Conservation (phyloP, 331 rosid species). For the Rosa hybrid region DNA sequence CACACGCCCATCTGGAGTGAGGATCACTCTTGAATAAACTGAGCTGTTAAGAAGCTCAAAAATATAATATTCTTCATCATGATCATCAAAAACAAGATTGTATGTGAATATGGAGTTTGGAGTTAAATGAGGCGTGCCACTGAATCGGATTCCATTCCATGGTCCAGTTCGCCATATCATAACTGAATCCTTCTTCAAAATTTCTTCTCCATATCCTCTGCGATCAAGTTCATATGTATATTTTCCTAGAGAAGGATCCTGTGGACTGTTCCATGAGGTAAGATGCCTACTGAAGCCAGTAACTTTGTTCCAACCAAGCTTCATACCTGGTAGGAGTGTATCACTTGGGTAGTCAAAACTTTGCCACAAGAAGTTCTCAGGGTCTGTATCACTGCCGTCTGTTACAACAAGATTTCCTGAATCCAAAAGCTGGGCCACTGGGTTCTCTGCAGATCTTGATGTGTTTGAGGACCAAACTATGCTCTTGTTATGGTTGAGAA, state of each 20-base stretch:
- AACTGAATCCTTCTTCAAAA: constrained; percentile 1
- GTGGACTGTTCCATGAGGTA: background rate
- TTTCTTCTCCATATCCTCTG: constrained; percentile 25
- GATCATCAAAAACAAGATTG: background rate
- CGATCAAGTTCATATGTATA: constrained; percentile 20
- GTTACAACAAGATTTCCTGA: constrained; percentile 25
- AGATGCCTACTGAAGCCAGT: background rate
- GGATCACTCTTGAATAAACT: background rate
- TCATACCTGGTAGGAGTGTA: background rate
- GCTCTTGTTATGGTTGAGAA: constrained; percentile 28
- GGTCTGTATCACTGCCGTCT: background rate
- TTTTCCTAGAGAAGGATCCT: constrained; percentile 27
- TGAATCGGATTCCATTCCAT: constrained; percentile 40
- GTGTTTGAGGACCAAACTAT: constrained; percentile 29
- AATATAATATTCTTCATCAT: background rate
- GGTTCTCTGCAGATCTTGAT: constrained; percentile 7
- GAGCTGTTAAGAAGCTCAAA: background rate
- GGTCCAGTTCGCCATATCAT: constrained; percentile 34
- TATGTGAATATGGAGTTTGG: background rate
- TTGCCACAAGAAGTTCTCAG: constrained; percentile 1
- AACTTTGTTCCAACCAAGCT: constrained; percentile 11
- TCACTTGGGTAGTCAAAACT: constrained; percentile 11
- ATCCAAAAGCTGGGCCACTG: constrained; percentile 20
- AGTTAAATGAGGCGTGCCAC: constrained; percentile 14
- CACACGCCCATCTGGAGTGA: background rate